These are phyloP conservation scores for Prunus padus DNA, from an alignment of 306 rosid species.

Conservation along the genomic window DNA sequence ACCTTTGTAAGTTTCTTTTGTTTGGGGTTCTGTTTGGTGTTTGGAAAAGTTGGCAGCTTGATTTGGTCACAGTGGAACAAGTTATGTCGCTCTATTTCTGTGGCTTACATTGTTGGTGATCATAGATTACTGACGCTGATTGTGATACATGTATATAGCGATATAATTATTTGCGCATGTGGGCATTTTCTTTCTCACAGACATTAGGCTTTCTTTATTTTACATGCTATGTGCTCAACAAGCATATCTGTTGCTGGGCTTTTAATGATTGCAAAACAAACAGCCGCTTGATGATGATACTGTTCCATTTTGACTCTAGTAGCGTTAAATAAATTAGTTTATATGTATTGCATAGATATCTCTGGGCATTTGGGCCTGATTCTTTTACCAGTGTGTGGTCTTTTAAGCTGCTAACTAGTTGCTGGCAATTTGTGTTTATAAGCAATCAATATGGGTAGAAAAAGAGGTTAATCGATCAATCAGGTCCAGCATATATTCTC, in stretches of 20 bases:
- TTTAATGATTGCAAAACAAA: conserved; percentile 6
- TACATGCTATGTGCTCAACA: not conserved
- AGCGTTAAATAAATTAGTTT: conserved; percentile 2
- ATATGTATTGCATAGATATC: not conserved
- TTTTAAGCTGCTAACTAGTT: not conserved
- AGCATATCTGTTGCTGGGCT: conserved; percentile 2
- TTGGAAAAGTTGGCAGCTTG: too few relatives aligned
- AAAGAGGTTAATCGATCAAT: not conserved
- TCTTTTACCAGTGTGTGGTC: not conserved
- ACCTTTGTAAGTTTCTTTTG: too few relatives aligned
- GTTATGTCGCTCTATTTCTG: too few relatives aligned
- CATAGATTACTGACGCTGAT: too few relatives aligned
- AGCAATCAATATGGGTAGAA: not conserved
- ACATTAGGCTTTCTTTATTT: not conserved
- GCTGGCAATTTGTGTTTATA: not conserved
- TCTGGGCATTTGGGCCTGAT: not conserved
- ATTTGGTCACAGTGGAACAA: too few relatives aligned
- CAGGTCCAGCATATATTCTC: conserved; percentile 1
- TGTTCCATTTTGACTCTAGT: not conserved
- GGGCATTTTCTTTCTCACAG: too few relatives aligned
- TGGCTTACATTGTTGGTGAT: too few relatives aligned
- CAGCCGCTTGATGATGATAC: not conserved
- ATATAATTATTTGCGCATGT: too few relatives aligned
- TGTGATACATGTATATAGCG: too few relatives aligned
- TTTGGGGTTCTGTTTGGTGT: too few relatives aligned